Conservation (phyloP, 176 grass and related monocot species). For the Oryza brachyantha region DNA sequence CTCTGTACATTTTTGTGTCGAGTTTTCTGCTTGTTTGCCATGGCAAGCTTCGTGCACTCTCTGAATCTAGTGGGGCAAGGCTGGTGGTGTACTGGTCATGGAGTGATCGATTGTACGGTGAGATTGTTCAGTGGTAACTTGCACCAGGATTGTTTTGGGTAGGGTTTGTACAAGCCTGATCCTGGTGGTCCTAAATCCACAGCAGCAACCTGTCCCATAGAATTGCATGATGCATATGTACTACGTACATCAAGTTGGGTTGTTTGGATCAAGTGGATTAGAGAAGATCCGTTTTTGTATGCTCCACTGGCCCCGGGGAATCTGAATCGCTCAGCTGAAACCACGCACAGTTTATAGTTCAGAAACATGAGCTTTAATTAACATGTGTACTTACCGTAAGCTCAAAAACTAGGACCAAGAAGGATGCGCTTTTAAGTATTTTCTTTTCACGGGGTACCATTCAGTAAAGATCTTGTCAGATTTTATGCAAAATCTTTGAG, state of each 20-base stretch:
- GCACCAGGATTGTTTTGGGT: background rate
- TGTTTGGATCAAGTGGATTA: background rate
- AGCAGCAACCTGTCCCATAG: background rate
- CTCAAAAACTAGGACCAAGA: background rate
- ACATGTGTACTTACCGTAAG: background rate
- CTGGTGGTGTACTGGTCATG: background rate
- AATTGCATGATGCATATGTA: background rate
- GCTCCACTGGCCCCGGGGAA: background rate
- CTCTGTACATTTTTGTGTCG: background rate
- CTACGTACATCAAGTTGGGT: too few relatives aligned
- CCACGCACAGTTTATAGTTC: background rate
- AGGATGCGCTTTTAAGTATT: background rate
- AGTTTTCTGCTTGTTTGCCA: too few relatives aligned
- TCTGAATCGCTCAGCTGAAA: background rate
- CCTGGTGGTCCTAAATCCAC: background rate
- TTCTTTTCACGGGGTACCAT: background rate
- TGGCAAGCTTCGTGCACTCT: background rate
- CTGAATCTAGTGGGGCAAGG: background rate
- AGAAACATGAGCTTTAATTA: background rate
- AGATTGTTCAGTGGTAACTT: background rate
- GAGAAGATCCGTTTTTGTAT: too few relatives aligned
- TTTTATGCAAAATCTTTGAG: background rate
- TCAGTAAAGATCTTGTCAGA: conserved; percentile 21
- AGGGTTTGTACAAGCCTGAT: background rate
- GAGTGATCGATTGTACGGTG: too few relatives aligned